These are phyloP conservation scores for Ramichloridium luteum DNA, from an alignment of 2,329 filamentous ascomycete species.

Conservation along the genomic window DNA sequence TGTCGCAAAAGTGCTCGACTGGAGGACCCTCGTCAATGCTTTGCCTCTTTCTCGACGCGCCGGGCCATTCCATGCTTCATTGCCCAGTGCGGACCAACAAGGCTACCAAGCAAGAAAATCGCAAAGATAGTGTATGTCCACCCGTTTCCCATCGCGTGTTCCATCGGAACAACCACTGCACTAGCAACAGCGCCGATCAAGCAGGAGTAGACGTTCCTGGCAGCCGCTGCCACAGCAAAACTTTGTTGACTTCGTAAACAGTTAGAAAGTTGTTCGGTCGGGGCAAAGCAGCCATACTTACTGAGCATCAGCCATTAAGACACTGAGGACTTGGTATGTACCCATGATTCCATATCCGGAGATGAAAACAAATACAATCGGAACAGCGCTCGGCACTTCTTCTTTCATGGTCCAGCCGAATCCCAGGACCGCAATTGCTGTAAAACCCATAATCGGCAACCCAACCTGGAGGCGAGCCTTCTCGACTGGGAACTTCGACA, in stretches of 20 bases:
- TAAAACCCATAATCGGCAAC: slow-evolving; percentile 26
- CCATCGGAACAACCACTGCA: slow-evolving; percentile 30
- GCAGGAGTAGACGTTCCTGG: slow-evolving; percentile 34
- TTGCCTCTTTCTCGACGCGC: no score
- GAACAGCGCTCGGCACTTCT: slow-evolving; percentile 18
- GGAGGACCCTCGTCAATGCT: no score
- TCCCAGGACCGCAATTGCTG: slow-evolving; percentile 23
- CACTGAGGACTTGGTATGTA: slow-evolving; percentile 33
- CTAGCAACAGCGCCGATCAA: slow-evolving; percentile 32
- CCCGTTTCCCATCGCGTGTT: slow-evolving; percentile 27
- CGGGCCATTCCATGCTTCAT: no score
- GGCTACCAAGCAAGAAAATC: no score
- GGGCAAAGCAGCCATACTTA: slow-evolving; percentile 29
- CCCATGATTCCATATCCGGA: slow-evolving; percentile 28
- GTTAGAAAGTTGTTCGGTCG: no score
- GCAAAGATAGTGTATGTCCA: no score
- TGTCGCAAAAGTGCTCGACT: no score
- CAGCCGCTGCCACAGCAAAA: slow-evolving; percentile 32
- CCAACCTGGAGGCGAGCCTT: slow-evolving; percentile 30
- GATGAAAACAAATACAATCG: slow-evolving; percentile 19
- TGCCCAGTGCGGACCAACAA: no score
- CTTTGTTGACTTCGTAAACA: no score
- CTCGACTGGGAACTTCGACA: slow-evolving; percentile 33
- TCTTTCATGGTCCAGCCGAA: slow-evolving; percentile 33
- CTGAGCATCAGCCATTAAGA: slow-evolving; percentile 36